Percentiles rank a stretch among this genome's conserved stretches.
Conservation (phyloP, 2,329 filamentous ascomycete genomes). For the Clonostachys rhizophaga region DNA sequence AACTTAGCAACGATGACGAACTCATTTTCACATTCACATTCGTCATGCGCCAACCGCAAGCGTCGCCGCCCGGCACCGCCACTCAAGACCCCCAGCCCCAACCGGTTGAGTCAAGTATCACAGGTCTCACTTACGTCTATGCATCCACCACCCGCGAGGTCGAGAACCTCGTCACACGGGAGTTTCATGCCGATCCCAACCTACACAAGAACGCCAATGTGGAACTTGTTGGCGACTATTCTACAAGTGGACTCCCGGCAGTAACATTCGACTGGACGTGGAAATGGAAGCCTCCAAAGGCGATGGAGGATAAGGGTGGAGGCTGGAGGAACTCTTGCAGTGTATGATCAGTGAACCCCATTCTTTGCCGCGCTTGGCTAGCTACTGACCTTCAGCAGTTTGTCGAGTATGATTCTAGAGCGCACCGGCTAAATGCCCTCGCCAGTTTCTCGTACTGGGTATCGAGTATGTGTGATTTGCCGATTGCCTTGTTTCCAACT, state of each 20-base stretch:
- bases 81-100: conserved; percentile 39
- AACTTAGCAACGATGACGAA: conserved; percentile 86
- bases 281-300: conserved; percentile 92
- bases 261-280: conserved; percentile 93
- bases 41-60: conserved; percentile 56
- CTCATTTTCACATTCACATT: conserved; percentile 92
- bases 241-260: conserved; percentile 75
- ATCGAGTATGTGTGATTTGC: conserved; percentile 54
- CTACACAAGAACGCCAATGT: conserved; percentile 97
- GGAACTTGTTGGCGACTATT: conserved; percentile 87
- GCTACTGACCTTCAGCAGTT: conserved; percentile 52
- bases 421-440: conserved; percentile 81
- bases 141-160: conserved; percentile 82
- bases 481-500: not conserved
- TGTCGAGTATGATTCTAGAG: conserved; percentile 92
- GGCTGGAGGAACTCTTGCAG: conserved; percentile 97
- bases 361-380: not conserved
- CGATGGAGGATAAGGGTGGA: conserved; percentile 73
- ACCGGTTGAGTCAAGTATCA: conserved; percentile 69
- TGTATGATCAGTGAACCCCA: conserved; percentile 37
- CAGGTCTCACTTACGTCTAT: conserved; percentile 87
- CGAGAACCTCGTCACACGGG: conserved; percentile 87
- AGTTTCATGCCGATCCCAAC: conserved; percentile 96
- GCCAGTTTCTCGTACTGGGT: conserved; percentile 96
- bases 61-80: conserved; percentile 19